Percentiles rank a stretch among this genome's conserved stretches.
Evolutionary conservation across 495 filamentous ascomycete genomes (phyloP).

Genomic region (Penicillium taxi): DNA sequence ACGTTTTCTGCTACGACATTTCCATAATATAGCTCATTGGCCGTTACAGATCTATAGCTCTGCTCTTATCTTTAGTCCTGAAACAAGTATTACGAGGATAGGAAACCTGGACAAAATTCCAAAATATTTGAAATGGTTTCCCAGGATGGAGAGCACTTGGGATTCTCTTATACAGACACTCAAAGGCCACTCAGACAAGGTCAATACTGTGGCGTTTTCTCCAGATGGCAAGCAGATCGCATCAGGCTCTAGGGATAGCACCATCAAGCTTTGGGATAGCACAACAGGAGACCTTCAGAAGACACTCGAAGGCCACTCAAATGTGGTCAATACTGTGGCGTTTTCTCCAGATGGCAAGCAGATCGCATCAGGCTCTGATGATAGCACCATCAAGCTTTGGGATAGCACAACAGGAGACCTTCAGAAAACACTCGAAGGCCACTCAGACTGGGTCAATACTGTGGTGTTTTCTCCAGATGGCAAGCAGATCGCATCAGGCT

Average conservation of each 20-base stretch:
- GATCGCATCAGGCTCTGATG: not conserved
- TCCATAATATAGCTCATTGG: slow-evolving; percentile 6
- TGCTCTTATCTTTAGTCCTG: slow-evolving; percentile 11
- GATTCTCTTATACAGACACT: not conserved
- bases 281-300: too few relatives aligned
- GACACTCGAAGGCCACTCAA: not conserved
- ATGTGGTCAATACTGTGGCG: not conserved
- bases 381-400: not conserved
- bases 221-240: too few relatives aligned
- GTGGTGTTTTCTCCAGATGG: slow-evolving; percentile 3
- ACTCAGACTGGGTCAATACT: not conserved
- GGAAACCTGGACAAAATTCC: slow-evolving; percentile 11
- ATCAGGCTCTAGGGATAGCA: too few relatives aligned
- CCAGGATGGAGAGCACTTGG: not conserved
- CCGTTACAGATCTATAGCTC: slow-evolving; percentile 15
- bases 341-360: slow-evolving; percentile 4
- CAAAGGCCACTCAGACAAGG: too few relatives aligned
- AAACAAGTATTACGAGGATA: slow-evolving; percentile 6
- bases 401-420: not conserved
- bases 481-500: not conserved
- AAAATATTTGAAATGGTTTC: not conserved
- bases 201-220: too few relatives aligned
- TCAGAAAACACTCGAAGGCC: not conserved
- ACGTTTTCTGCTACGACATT: slow-evolving; percentile 6
- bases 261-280: slow-evolving; percentile 18